phyloP scores from a whole-genome alignment of 257 asterid species.

The Salvia rosmarinus region DNA sequence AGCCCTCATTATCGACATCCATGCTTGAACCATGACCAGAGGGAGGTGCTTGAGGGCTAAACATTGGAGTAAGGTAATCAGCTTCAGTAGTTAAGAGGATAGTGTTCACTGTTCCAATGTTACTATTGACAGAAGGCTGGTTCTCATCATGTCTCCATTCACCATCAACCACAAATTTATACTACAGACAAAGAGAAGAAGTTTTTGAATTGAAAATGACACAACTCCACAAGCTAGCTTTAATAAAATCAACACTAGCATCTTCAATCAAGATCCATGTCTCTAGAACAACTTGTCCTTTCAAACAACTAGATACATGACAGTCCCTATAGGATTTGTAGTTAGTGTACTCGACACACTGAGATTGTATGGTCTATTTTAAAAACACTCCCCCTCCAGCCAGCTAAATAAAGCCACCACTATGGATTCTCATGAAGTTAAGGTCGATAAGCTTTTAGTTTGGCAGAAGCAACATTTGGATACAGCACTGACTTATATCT shows the following conservation, averaged over 20 bases:
- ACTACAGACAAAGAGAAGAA: conserved; percentile 53
- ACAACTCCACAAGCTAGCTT: conserved; percentile 25
- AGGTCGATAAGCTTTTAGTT: not conserved
- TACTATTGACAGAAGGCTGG: conserved; percentile 71
- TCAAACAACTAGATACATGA: too few species aligned
- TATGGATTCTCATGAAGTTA: conserved; percentile 8
- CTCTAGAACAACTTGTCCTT: not conserved
- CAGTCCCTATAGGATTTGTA: too few species aligned
- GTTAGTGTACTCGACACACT: too few species aligned
- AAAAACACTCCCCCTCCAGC: conserved; percentile 6
- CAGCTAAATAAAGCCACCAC: not conserved
- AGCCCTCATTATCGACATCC: conserved; percentile 90
- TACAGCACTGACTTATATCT: not conserved
- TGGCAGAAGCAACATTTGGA: not conserved
- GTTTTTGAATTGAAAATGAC: conserved; percentile 14
- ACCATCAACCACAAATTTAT: conserved; percentile 91
- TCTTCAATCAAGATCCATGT: conserved; percentile 16
- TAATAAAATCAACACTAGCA: conserved; percentile 1
- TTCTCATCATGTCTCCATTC: conserved; percentile 94
- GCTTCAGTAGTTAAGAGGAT: conserved; percentile 69
- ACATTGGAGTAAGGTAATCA: conserved; percentile 52
- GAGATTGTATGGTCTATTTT: not conserved
- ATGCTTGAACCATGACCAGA: conserved; percentile 69
- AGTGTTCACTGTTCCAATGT: conserved; percentile 79
- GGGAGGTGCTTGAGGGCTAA: conserved; percentile 58